A percentile compares a stretch with the other conserved stretches of the same genome.
Conservation (phyloP, 495 filamentous ascomycete genomes). For the Penicillium ucsense region DNA sequence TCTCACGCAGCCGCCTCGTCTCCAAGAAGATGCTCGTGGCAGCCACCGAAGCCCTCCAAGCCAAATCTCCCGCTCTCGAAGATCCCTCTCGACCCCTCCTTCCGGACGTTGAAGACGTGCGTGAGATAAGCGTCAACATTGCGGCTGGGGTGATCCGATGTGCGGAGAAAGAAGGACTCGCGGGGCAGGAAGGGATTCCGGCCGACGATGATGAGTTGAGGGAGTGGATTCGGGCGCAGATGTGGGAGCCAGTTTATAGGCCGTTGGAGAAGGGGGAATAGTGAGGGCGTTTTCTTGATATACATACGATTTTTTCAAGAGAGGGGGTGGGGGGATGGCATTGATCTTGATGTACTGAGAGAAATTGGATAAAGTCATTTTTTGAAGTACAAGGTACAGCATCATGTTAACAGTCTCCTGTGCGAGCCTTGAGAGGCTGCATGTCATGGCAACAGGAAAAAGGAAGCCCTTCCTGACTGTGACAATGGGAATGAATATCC, state of each 20-base stretch:
- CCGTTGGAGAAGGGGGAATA: conserved; percentile 32
- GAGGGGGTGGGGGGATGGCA: too few relatives aligned
- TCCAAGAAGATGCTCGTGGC: conserved; percentile 76
- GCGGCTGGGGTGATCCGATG: conserved; percentile 69
- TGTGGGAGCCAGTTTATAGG: conserved; percentile 77
- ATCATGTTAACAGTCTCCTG: too few relatives aligned
- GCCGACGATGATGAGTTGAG: conserved; percentile 46
- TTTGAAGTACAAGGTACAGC: too few relatives aligned
- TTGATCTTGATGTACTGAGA: too few relatives aligned
- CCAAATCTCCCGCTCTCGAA: conserved; percentile 56
- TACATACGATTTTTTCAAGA: too few relatives aligned
- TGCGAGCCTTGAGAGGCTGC: too few relatives aligned
- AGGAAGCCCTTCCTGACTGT: too few relatives aligned
- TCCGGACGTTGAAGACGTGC: conserved; percentile 66
- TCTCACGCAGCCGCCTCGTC: conserved; percentile 51
- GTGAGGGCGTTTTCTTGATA: neutral
- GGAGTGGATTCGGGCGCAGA: conserved; percentile 79
- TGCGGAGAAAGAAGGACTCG: conserved; percentile 59
- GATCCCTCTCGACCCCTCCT: conserved; percentile 50
- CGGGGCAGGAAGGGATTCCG: conserved; percentile 38
- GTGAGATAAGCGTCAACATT: conserved; percentile 67
- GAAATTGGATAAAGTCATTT: too few relatives aligned
- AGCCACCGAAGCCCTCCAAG: conserved; percentile 63
- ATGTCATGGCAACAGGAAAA: too few relatives aligned
- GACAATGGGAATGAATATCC: too few relatives aligned